A percentile compares a stretch with the other conserved stretches of the same genome.
Evolutionary conservation across 345 rosid species (phyloP).

Genomic region (Ailanthus altissimus): DNA sequence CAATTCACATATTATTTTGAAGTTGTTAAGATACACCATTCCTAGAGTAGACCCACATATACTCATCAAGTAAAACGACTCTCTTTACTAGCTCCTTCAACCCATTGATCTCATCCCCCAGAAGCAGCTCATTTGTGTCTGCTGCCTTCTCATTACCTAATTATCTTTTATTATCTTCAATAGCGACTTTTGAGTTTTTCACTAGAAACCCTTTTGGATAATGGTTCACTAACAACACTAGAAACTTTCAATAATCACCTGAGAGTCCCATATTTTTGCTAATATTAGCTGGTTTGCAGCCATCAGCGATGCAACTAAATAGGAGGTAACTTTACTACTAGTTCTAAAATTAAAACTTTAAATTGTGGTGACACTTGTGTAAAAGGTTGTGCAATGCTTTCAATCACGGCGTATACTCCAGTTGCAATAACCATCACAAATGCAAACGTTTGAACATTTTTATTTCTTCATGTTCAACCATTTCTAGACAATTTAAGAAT

Average conservation of each 20-base stretch:
- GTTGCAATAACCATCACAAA: conserved; percentile 32
- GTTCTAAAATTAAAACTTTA: conserved; percentile 17
- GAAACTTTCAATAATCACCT: neutral
- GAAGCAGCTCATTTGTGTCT: too few relatives aligned
- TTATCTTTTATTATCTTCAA: conserved; percentile 7
- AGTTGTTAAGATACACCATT: conserved; percentile 38
- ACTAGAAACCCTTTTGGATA: neutral
- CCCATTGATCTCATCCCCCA: too few relatives aligned
- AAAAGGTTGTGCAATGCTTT: conserved; percentile 18
- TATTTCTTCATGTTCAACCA: conserved; percentile 6
- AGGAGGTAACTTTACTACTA: conserved; percentile 29
- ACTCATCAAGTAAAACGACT: conserved; percentile 36
- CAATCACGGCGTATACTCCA: conserved; percentile 30
- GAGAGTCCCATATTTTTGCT: neutral
- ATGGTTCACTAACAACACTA: neutral
- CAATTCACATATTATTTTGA: conserved; percentile 41
- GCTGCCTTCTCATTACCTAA: neutral
- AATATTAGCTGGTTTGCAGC: conserved; percentile 1
- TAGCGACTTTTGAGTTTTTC: conserved; percentile 9
- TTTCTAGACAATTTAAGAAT: conserved; percentile 20
- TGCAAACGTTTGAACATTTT: conserved; percentile 23
- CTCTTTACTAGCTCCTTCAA: conserved; percentile 11
- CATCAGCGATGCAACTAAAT: conserved; percentile 23
- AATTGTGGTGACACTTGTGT: conserved; percentile 8
- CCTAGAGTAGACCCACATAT: conserved; percentile 41